These are phyloP conservation scores for Tuber calosporum DNA, from an alignment of 495 filamentous ascomycete species.

Conservation along the genomic window DNA sequence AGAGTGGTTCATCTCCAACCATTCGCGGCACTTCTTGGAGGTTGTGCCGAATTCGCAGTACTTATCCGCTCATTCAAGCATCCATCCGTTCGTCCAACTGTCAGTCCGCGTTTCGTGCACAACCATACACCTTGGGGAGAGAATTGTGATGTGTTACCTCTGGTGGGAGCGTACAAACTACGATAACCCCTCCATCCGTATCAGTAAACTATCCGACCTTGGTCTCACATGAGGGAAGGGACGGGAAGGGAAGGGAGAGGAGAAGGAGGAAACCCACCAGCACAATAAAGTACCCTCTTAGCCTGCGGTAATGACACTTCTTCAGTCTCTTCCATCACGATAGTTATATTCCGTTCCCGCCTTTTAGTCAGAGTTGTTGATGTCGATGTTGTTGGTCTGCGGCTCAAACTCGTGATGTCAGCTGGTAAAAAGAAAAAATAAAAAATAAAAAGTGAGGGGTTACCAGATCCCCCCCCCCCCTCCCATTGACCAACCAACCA, in stretches of 20 bases:
- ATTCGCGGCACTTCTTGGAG: conserved; percentile 96
- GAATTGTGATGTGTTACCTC: conserved; percentile 59
- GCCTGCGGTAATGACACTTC: conserved; percentile 47
- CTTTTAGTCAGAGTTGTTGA: no score
- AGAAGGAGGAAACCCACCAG: conserved; percentile 53
- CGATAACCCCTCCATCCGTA: conserved; percentile 12
- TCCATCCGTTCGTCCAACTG: no score
- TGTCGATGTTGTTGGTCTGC: neutral
- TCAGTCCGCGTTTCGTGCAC: neutral
- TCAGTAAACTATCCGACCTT: conserved; percentile 29
- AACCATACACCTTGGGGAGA: neutral
- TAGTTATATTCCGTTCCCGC: neutral
- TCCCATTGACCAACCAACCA: no score
- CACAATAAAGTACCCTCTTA: conserved; percentile 68
- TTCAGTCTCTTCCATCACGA: conserved; percentile 24
- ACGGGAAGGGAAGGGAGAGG: conserved; percentile 5
- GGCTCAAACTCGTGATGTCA: no score
- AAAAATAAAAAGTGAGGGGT: neutral
- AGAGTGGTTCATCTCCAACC: conserved; percentile 70
- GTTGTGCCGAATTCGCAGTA: conserved; percentile 98
- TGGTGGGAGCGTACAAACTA: conserved; percentile 87
- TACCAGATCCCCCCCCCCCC: no score
- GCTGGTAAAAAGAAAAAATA: no score
- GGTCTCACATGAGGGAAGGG: conserved; percentile 6
- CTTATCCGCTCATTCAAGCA: conserved; percentile 45